Evolutionary conservation across 306 rosid genomes (phyloP).

Genomic region (Fragaria ananassa): DNA sequence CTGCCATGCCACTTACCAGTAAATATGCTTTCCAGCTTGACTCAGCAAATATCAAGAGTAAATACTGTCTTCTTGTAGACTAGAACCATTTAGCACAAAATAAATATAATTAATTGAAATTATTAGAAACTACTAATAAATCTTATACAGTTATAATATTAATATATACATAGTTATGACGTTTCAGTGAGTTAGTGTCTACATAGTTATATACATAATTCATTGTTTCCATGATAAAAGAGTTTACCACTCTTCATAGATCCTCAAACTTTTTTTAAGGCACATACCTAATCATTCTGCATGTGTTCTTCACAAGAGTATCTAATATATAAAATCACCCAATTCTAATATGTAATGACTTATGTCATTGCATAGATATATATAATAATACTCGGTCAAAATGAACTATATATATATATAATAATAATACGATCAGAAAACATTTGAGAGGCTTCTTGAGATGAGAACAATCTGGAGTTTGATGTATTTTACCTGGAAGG

Average conservation of each 20-base stretch:
- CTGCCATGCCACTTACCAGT: conserved; percentile 49
- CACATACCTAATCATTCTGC: not conserved
- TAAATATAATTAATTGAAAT: not conserved
- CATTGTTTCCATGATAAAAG: not conserved
- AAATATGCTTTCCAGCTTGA: conserved; percentile 18
- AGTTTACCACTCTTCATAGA: not conserved
- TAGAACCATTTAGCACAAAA: not conserved
- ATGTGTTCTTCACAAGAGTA: not conserved
- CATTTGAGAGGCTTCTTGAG: not conserved
- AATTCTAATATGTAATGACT: not conserved
- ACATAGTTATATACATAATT: not conserved
- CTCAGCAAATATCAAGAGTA: not conserved
- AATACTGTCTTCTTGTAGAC: not conserved
- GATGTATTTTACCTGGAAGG: conserved; percentile 71
- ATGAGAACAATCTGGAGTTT: not conserved
- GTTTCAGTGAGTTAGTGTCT: not conserved
- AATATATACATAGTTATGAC: not conserved
- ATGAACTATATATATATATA: too few relatives aligned
- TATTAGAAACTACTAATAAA: not conserved
- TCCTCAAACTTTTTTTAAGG: not conserved
- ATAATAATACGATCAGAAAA: too few relatives aligned
- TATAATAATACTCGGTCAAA: not conserved
- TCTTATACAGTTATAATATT: not conserved
- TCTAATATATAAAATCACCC: not conserved
- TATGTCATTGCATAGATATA: not conserved